phyloP scores from a whole-genome alignment of 768 basidiomycete species.

The Xanthoconium purpureum region DNA sequence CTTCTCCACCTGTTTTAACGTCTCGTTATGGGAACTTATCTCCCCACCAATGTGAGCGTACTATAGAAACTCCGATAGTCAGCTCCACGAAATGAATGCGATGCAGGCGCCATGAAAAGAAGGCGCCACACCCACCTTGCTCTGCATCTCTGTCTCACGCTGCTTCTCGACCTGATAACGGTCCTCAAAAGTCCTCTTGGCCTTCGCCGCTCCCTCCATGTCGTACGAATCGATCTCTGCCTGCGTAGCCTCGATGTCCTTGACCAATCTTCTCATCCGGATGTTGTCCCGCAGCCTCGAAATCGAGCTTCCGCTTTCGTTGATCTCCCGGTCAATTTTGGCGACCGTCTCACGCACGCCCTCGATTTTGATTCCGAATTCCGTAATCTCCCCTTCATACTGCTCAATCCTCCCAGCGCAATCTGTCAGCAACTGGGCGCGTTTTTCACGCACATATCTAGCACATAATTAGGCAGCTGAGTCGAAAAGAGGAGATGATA shows the following conservation, averaged over 20 bases:
- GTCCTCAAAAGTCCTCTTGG: constrained; percentile 79
- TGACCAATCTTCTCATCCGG: constrained; percentile 64
- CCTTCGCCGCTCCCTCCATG: constrained; percentile 82
- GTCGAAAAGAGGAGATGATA: neutral
- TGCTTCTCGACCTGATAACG: constrained; percentile 71
- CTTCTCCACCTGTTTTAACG: constrained; percentile 58
- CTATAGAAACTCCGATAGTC: constrained; percentile 36
- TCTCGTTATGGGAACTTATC: constrained; percentile 66
- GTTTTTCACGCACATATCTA: constrained; percentile 75
- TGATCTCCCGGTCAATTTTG: constrained; percentile 73
- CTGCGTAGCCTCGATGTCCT: constrained; percentile 65
- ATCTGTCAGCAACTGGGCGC: constrained; percentile 57
- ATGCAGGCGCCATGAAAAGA: constrained; percentile 4
- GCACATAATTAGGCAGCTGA: neutral
- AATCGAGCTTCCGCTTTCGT: constrained; percentile 64
- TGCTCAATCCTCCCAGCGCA: constrained; percentile 52
- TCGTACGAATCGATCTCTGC: constrained; percentile 72
- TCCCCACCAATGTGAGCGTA: constrained; percentile 83
- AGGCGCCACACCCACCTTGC: constrained; percentile 45
- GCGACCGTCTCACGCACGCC: constrained; percentile 44
- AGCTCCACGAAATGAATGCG: neutral
- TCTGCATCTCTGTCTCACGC: constrained; percentile 68
- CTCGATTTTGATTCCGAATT: constrained; percentile 40
- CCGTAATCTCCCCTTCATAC: constrained; percentile 44
- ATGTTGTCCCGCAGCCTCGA: constrained; percentile 82